These are phyloP conservation scores for Eucalyptus regnans DNA, from an alignment of 345 rosid species.

Conservation along the genomic window DNA sequence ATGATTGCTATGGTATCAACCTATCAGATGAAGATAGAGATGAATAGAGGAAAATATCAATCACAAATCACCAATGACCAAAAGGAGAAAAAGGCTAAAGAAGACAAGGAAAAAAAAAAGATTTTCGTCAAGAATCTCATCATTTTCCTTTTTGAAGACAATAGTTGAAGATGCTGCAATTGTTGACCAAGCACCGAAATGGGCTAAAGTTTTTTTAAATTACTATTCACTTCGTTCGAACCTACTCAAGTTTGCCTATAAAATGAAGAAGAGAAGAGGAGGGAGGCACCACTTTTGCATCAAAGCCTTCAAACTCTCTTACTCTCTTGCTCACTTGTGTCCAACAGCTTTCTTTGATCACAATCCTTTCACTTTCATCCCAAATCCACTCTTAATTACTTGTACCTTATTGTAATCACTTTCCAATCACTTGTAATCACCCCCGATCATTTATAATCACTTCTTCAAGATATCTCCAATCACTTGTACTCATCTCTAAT, in stretches of 20 bases:
- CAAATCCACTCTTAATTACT: background rate
- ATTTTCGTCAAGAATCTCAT: background rate
- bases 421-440: background rate
- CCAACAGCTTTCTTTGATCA: too few relatives aligned
- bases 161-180: background rate
- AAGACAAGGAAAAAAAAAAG: background rate
- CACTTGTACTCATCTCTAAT: background rate
- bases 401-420: background rate
- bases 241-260: too few relatives aligned
- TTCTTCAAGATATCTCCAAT: background rate
- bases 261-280: too few relatives aligned
- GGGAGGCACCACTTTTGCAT: too few relatives aligned
- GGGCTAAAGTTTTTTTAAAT: background rate
- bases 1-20: too few relatives aligned
- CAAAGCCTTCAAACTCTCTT: too few relatives aligned
- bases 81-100: background rate
- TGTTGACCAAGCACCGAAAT: background rate
- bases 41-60: background rate
- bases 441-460: background rate
- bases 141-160: background rate
- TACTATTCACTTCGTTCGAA: too few relatives aligned
- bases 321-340: too few relatives aligned
- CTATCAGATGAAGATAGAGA: too few relatives aligned
- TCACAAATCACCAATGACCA: background rate
- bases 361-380: too few relatives aligned